Conservation (phyloP, 75 land plant species). For the Picea glauca region DNA sequence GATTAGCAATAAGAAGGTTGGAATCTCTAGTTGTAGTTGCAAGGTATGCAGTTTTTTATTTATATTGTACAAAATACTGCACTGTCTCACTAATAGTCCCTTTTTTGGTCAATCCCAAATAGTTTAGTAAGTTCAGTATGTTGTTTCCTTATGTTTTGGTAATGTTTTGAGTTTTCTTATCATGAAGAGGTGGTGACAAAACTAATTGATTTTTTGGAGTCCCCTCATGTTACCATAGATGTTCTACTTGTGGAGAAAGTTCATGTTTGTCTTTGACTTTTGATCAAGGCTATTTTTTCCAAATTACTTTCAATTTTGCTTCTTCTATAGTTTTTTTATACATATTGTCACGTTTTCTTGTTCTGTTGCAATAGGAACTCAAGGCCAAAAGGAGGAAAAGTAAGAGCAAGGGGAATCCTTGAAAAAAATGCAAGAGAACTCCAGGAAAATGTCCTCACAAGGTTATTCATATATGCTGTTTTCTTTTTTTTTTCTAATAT, state of each 20-base stretch:
- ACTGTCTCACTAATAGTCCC: neutral
- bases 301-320: neutral
- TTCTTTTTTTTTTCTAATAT: neutral
- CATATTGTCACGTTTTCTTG: neutral
- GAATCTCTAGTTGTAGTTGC: neutral
- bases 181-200: constrained; percentile 69
- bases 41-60: neutral
- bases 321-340: neutral
- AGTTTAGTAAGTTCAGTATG: neutral
- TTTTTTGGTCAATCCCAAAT: neutral
- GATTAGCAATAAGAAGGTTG: constrained; percentile 54
- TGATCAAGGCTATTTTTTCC: neutral
- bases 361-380: neutral
- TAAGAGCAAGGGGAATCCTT: neutral
- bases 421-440: neutral
- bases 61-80: neutral
- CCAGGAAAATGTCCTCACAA: constrained; percentile 12
- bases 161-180: neutral
- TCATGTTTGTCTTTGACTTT: constrained; percentile 22
- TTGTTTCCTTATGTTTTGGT: too few species aligned
- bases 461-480: neutral
- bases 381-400: constrained; percentile 10
- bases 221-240: constrained; percentile 69
- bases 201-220: constrained; percentile 65
- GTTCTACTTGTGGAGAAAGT: constrained; percentile 46